Evolutionary conservation across 2,329 filamentous ascomycete species (phyloP), one percentile per base, ranked within the genome.

Genomic region (Rhinocladiella similis): DNA sequence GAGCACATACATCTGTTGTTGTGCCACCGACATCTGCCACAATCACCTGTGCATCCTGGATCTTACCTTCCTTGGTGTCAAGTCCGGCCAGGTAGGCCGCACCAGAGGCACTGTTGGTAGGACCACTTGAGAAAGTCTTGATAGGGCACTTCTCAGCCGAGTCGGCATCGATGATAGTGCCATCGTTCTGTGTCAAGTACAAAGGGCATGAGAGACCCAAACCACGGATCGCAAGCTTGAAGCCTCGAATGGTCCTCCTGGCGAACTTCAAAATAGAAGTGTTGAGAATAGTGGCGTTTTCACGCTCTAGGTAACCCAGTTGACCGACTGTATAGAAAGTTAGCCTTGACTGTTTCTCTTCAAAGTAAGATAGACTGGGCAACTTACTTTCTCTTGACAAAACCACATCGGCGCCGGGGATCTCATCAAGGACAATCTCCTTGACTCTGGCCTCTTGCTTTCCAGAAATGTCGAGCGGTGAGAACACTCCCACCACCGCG

Each of bases 271-370:
- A 71, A 41, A 87, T 84, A 1, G 83, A 79, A 0, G 83, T 83
- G 61, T 88, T 87, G 18, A 88, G 71, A 18, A 87, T 84, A 1
- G 82, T 79, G 0, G 84, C 84, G 63, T 87, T 87, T 66, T 87
- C 85, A 46, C 85, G 75, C 69, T 86, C 84, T 9, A 79, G 59
- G 2, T 78, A 65, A 0, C 78, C 78, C 0, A 74, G 73, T 2
- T 72, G 72, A 0, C 73, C 77, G 22, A 80, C 74, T 54, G 18
- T 14, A 5, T 9, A 7, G 14, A 22, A 16, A 7, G 3, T 50
- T 38, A 50, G 47, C 13, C 14, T 41, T 3, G 18, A 16, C 4
- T 4, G 25, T 27, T 27, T 7, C 5, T 33, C 29, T 33, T 10
- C 38, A 12, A 19, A 16, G 35, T 14, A 38, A 14, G 3, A 38